Base-by-base conservation (phyloP, 2,329 filamentous ascomycete genomes). In the Fusarium heterosporum region DNA sequence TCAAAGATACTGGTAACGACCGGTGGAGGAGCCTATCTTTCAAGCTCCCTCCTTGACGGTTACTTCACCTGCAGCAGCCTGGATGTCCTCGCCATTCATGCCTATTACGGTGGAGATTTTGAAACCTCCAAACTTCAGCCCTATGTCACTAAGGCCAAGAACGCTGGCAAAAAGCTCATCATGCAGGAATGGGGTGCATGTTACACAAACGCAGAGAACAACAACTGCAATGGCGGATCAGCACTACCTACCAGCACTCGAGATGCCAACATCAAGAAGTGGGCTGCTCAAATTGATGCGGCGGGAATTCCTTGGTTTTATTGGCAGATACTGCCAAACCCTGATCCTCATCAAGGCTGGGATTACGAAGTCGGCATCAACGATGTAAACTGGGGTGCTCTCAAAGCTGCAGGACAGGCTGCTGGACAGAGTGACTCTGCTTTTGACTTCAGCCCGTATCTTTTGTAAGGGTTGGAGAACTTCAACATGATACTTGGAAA, bases 241-340 rank as follows among this genome's bases (percentile, higher is more conserved):
- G 45, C 68, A 2, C 40, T 71, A 10, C 17, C 29, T 26, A 8
- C 38, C 6, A 48, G 30, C 3, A 66, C 67, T 4, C 60, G 74
- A 11, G 72, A 76, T 29, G 26, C 32, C 17, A 75, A 75, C 28
- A 76, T 77, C 32, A 61, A 59, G 41, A 57, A 50, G 1, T 77
- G 72, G 71, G 75, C 74, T 5, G 61, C 55, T 6, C 57, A 48
- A 14, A 75, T 78, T n/a, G 64, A 66, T 22, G 62, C 64, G 6
- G 70, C 72, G 14, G 76, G 74, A 8, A 73, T 77, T 29, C 76
- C 74, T 2, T 76, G 72, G 74, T 70, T 76, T 36, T 77, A 78
- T 53, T 77, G 74, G 76, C 74, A 77, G 69, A 75, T 77, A 30
- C 47, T 78, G 2, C 75, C 74, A 0, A 78, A 77, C 43, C 53